phyloP scores from a whole-genome alignment of 495 filamentous ascomycete species.

The Tetracladium setigerum region DNA sequence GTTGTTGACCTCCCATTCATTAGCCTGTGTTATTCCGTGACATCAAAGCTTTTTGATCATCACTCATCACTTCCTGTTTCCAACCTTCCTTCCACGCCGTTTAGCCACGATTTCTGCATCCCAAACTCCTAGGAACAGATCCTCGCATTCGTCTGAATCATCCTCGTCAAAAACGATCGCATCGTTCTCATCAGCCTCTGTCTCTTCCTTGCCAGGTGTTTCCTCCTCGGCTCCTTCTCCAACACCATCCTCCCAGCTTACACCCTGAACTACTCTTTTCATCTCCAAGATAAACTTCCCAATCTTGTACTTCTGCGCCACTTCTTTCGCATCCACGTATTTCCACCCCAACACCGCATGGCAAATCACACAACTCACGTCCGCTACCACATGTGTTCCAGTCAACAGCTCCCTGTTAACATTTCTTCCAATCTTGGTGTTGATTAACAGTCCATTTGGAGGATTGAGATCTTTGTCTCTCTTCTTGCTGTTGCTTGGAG shows the following conservation, averaged over 20 bases:
- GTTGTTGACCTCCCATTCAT: no score
- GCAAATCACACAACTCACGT: slow-evolving; percentile 50
- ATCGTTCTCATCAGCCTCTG: slow-evolving; percentile 21
- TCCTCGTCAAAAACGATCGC: slow-evolving; percentile 75
- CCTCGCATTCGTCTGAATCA: slow-evolving; percentile 93
- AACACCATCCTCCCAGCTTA: slow-evolving; percentile 57
- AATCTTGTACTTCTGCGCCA: slow-evolving; percentile 81
- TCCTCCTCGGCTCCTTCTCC: slow-evolving; percentile 9
- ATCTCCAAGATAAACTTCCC: slow-evolving; percentile 96
- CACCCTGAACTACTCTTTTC: slow-evolving; percentile 54
- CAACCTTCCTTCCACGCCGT: slow-evolving; percentile 50
- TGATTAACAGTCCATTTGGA: slow-evolving; percentile 25
- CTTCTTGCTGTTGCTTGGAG: background rate
- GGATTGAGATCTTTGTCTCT: slow-evolving; percentile 13
- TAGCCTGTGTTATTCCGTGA: no score
- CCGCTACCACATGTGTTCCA: slow-evolving; percentile 60
- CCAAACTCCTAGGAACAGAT: slow-evolving; percentile 86
- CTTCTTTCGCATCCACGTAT: slow-evolving; percentile 78
- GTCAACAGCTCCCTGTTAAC: slow-evolving; percentile 73
- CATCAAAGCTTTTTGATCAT: no score
- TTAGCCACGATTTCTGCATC: slow-evolving; percentile 56
- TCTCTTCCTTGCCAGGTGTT: slow-evolving; percentile 5
- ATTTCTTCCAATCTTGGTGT: slow-evolving; percentile 38
- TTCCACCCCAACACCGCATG: slow-evolving; percentile 80
- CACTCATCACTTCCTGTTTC: background rate